phyloP scores from a whole-genome alignment of 306 rosid species.

The Lathyrus oleraceus region DNA sequence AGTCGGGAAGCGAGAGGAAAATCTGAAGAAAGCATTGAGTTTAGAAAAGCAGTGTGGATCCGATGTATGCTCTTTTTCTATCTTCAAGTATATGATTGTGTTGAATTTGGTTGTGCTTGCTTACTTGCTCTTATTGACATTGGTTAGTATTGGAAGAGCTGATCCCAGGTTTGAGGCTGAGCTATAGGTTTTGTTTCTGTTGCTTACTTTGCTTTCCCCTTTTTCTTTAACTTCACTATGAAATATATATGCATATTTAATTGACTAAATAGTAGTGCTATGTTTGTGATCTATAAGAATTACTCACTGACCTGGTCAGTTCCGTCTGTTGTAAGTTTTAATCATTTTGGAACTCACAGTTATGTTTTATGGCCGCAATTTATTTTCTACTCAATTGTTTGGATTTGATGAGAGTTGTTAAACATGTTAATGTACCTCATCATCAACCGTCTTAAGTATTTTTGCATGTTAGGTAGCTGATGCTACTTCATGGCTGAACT shows the following conservation, averaged over 20 bases:
- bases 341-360: neutral
- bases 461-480: neutral
- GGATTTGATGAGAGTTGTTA: neutral
- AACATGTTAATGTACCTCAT: neutral
- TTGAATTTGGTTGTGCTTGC: slow-evolving; percentile 24
- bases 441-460: neutral
- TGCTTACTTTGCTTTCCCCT: neutral
- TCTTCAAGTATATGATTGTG: slow-evolving; percentile 10
- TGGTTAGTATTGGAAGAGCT: slow-evolving; percentile 5
- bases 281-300: slow-evolving; percentile 15
- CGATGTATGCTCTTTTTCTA: slow-evolving; percentile 55
- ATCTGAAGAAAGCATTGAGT: slow-evolving; percentile 59
- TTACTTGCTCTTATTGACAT: slow-evolving; percentile 10
- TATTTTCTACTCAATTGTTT: neutral
- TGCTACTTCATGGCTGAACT: neutral
- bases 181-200: slow-evolving; percentile 9
- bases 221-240: slow-evolving; percentile 6
- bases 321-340: neutral
- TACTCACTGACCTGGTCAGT: neutral
- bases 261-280: neutral
- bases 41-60: slow-evolving; percentile 69
- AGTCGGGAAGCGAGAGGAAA: slow-evolving; percentile 70
- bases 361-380: neutral
- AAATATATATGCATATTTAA: neutral
- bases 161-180: neutral